These are phyloP conservation scores for Diaporthe capsici DNA, from an alignment of 2,329 filamentous ascomycete species.

Conservation along the genomic window DNA sequence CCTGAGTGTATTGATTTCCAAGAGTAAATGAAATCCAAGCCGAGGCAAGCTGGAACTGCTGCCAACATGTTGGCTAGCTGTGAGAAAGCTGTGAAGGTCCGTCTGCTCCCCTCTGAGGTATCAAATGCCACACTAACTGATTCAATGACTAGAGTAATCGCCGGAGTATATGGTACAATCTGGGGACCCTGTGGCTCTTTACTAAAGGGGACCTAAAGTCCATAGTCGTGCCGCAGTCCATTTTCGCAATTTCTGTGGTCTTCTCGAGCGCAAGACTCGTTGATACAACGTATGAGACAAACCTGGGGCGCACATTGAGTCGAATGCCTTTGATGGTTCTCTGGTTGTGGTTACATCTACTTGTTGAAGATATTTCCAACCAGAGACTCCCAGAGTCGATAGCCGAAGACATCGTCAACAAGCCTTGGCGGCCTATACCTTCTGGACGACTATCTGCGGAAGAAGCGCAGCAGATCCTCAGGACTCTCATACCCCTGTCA, in stretches of 20 bases:
- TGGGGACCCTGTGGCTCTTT: neutral
- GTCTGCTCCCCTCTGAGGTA: neutral
- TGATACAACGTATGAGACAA: neutral
- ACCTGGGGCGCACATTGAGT: neutral
- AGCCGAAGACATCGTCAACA: conserved; percentile 33
- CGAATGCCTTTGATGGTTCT: neutral
- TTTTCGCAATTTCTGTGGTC: neutral
- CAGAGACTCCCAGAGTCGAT: conserved; percentile 8
- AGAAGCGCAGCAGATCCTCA: neutral
- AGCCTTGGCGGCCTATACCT: conserved; percentile 37
- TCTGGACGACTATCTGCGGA: neutral
- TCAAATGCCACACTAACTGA: neutral
- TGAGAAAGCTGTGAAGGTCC: neutral
- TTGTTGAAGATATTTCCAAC: conserved; percentile 14
- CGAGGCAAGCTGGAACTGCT: neutral
- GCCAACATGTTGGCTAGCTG: neutral
- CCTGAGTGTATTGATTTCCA: too few species aligned
- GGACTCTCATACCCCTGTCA: neutral
- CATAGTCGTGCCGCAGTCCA: neutral
- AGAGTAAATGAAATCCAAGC: too few species aligned
- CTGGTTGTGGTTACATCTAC: conserved; percentile 20
- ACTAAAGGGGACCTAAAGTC: neutral
- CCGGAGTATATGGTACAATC: neutral
- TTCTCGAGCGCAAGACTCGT: neutral
- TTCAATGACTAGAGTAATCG: neutral